Base-by-base conservation (phyloP, 2,329 filamentous ascomycete genomes). In the Sclerotinia trifoliorum region DNA sequence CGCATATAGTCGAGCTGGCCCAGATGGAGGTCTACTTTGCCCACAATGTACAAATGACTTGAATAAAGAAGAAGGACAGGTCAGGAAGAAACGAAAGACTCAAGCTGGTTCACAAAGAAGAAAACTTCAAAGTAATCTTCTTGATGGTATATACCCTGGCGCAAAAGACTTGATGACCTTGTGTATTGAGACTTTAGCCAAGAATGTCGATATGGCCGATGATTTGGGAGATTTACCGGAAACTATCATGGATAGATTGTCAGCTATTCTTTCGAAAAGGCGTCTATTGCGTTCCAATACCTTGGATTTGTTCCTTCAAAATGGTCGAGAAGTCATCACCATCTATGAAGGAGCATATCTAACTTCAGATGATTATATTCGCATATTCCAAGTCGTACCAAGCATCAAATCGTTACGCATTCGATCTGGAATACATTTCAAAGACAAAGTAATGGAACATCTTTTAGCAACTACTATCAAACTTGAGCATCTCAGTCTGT, bases 361-460 rank as follows among this genome's bases (percentile, higher is more conserved):
- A 15, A 85, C 86, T 61, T 85, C 86, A 2, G 86, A 93, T 72
- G 93, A 98, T 75, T 93, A 90, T 72, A 85, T 91, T 60, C 86
- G 89, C 71, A 92, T 97, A 54, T 93, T 97, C 71, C 90, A 93
- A 64, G 84, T 88, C 3, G 88, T 91, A 68, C 88, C 91, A 0
- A 83, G 83, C 7, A 81, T 97, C 66, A 87, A 87, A 74, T 85
- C 84, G 55, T 83, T 97, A 68, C 90, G 93, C 72, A 81, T 96
- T 15, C 88, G 90, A 61, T 94, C 94, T 75, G 92, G 90, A n/a
- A 91, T 95, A 62, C 94, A 97, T 76, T 90, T 97, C 83, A 97
- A 96, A 79, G 91, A 97, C 75, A 83, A 84, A 51, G 90, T 93
- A 54, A 85, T 97, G 78, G 86, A 92, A 65, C 97, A 94, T 77